A percentile compares a stretch with the other conserved stretches of the same genome.
phyloP scores from a whole-genome alignment of 192 early-diverging fungal genomes.

The Coemansia sp. region DNA sequence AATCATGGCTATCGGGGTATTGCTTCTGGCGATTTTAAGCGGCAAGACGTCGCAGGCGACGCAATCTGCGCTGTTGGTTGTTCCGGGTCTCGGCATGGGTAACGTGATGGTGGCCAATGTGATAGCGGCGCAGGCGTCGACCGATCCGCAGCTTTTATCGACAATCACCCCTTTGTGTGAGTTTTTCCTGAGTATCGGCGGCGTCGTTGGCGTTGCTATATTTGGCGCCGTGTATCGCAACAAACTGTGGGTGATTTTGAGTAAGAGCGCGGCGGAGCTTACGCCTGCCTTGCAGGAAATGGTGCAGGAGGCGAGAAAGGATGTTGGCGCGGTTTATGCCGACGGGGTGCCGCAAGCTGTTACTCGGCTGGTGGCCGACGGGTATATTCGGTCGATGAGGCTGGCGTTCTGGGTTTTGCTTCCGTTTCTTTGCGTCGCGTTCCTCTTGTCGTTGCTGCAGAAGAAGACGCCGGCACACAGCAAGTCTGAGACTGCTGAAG shows the following conservation, averaged over 20 bases:
- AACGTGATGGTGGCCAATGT: slow-evolving; percentile 72
- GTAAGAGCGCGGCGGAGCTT: slow-evolving; percentile 10
- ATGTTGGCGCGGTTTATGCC: slow-evolving; percentile 45
- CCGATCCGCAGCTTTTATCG: slow-evolving; percentile 61
- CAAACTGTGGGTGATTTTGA: slow-evolving; percentile 52
- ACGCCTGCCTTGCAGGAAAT: slow-evolving; percentile 43
- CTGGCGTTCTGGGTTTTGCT: slow-evolving; percentile 55
- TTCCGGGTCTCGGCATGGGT: slow-evolving; percentile 78
- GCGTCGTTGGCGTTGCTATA: slow-evolving; percentile 64
- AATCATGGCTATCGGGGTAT: slow-evolving; percentile 64
- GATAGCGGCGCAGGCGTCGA: slow-evolving; percentile 72
- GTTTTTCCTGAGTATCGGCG: slow-evolving; percentile 71
- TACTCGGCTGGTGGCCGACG: slow-evolving; percentile 43
- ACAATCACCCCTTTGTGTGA: slow-evolving; percentile 67
- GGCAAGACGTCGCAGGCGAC: slow-evolving; percentile 47
- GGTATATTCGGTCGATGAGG: slow-evolving; percentile 59
- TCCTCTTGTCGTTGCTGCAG: slow-evolving; percentile 54
- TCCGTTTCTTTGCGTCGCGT: slow-evolving; percentile 55
- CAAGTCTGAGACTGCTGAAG: background rate
- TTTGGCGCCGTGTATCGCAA: slow-evolving; percentile 68
- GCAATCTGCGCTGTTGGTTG: slow-evolving; percentile 64
- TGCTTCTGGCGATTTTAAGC: slow-evolving; percentile 61
- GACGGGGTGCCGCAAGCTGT: slow-evolving; percentile 36
- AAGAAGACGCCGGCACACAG: slow-evolving; percentile 16
- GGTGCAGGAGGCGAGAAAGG: slow-evolving; percentile 56